Evolutionary conservation across 768 basidiomycete genomes (phyloP), one percentile per base, ranked within the genome.

Genomic region (Lentinula boryana): DNA sequence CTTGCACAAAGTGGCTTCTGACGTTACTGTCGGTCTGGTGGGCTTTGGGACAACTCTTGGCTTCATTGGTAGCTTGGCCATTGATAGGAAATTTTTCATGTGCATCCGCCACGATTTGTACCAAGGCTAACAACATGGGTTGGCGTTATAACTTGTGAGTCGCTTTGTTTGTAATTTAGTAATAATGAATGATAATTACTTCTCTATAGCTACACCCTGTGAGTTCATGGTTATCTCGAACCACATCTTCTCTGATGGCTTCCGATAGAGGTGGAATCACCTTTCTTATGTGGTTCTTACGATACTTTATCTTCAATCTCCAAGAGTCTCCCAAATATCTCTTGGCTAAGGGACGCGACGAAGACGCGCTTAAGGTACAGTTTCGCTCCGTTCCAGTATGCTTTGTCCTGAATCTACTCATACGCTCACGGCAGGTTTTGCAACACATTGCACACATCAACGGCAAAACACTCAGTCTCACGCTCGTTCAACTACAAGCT

Each of bases 281-380:
- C 0, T 71, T 85, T 38, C 9, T 81, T 48, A 76, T 83, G 69
- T 86, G 84, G 70, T 67, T 83, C 61, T 63, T 77, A 58, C 84
- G 85, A 35, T 84, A 79, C 71, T 69, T 83, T 57, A 70, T 86
- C 27, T 85, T 87, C 64, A 78, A 77, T 62, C 73, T 86, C 56
- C 80, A 84, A 64, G 85, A 86, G 67, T 83, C 82, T 1, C 80
- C 85, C 13, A 86, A 86, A 65, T 87, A 80, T 70, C 76, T 86
- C 18, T 71, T 85, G 18, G 78, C 78, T 4, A 79, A 82, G 65
- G 83, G 83, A 31, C 77, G 79, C 51, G 84, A 87, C 63, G 74
- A 75, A 51, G 83, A 86, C 48, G 84, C 84, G 6, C 72, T 86
- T 43, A 70, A 73, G 63, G 80, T 79, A 44, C 51, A 53, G 5